Conservation (phyloP, 805 yeast genomes). For the Pichia ethanolica region DNA sequence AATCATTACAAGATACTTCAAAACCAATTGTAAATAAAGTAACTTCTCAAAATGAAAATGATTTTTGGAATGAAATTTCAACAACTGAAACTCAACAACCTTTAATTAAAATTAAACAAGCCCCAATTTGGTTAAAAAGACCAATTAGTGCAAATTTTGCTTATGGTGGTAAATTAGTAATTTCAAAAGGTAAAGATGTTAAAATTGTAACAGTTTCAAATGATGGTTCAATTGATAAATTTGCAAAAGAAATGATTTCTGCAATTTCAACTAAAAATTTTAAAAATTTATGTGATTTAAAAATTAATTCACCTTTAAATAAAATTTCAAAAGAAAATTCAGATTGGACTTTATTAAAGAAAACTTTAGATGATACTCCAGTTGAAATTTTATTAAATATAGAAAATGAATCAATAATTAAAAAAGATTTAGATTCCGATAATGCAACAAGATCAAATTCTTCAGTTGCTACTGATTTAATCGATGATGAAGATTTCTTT, state of each 20-base stretch:
- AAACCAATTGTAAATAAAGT: conserved; percentile 43
- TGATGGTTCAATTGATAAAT: conserved; percentile 28
- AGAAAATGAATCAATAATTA: neutral
- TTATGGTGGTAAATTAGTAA: conserved; percentile 84
- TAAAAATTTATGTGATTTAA: conserved; percentile 46
- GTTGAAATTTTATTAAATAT: conserved; percentile 2
- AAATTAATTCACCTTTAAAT: conserved; percentile 28
- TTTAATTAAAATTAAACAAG: conserved; percentile 60
- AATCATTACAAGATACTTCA: conserved; percentile 81
- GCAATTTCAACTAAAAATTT: conserved; percentile 56
- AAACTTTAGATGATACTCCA: conserved; percentile 34
- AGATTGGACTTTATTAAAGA: conserved; percentile 61
- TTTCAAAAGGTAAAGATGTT: conserved; percentile 28
- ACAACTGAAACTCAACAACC: conserved; percentile 68
- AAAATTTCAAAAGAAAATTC: conserved; percentile 27
- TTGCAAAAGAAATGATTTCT: conserved; percentile 37
- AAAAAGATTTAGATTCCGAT: conserved; percentile 13
- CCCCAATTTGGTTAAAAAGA: conserved; percentile 82
- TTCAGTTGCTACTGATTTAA: conserved; percentile 15
- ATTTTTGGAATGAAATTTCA: conserved; percentile 79
- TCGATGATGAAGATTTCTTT: conserved; percentile 35
- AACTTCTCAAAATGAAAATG: conserved; percentile 47
- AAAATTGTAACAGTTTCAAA: conserved; percentile 28
- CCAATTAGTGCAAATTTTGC: conserved; percentile 78
- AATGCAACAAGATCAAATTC: conserved; percentile 8